phyloP scores from a whole-genome alignment of 768 basidiomycete species.

The Phlegmacium glaucopus region DNA sequence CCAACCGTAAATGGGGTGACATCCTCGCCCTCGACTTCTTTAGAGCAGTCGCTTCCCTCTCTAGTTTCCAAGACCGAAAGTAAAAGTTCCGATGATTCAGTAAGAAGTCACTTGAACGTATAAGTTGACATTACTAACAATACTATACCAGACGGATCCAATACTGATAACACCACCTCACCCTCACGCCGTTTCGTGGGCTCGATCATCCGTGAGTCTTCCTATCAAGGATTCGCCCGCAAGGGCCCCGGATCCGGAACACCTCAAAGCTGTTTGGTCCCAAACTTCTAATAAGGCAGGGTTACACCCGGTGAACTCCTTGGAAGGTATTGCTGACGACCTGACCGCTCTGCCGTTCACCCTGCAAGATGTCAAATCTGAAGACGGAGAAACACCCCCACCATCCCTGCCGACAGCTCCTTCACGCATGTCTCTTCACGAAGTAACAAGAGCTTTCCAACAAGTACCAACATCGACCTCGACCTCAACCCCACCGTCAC shows the following conservation, averaged over 20 bases:
- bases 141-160: conserved; percentile 35
- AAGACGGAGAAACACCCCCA: conserved; percentile 80
- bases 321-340: conserved; percentile 84
- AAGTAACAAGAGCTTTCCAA: conserved; percentile 85
- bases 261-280: conserved; percentile 82
- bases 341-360: conserved; percentile 76
- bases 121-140: conserved; percentile 9
- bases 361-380: conserved; percentile 82
- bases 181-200: conserved; percentile 44
- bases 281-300: conserved; percentile 71
- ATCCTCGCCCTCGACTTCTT: background rate
- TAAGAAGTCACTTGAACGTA: conserved; percentile 26
- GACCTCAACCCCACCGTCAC: conserved; percentile 33
- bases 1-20: background rate
- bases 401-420: conserved; percentile 53
- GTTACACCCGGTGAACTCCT: conserved; percentile 67
- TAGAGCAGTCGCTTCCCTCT: conserved; percentile 2
- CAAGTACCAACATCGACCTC: conserved; percentile 69
- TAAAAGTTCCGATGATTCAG: conserved; percentile 53
- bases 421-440: conserved; percentile 75
- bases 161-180: conserved; percentile 45
- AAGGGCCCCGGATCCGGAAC: conserved; percentile 76
- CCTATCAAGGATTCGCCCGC: conserved; percentile 66
- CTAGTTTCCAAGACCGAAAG: conserved; percentile 38
- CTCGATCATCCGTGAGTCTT: conserved; percentile 51